A percentile compares a stretch with the other conserved stretches of the same genome.
Conservation (phyloP, 148 eudicot genomes). For the Vaccinium vitisidaea region DNA sequence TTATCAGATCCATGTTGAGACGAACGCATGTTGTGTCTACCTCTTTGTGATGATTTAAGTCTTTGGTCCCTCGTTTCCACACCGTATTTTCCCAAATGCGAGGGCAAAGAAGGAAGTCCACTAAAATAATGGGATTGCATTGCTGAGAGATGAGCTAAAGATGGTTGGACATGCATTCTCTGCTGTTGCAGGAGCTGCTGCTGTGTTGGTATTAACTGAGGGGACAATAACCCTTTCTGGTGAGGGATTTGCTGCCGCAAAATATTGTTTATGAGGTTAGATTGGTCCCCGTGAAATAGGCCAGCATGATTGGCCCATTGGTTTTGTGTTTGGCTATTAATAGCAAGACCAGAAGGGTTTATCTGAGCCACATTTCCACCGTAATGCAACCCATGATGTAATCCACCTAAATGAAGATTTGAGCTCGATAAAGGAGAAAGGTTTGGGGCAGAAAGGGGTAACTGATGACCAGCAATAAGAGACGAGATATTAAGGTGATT, state of each 20-base stretch:
- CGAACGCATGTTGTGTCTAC: conserved; percentile 55
- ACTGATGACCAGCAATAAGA: conserved; percentile 34
- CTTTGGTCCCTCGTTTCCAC: conserved; percentile 71
- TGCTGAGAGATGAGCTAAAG: conserved; percentile 49
- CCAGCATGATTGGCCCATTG: conserved; percentile 44
- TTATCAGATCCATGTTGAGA: conserved; percentile 59
- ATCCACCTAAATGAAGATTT: conserved; percentile 37
- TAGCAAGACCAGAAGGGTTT: conserved; percentile 37
- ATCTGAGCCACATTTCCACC: conserved; percentile 58
- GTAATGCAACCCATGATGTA: conserved; percentile 48
- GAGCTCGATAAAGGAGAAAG: conserved; percentile 49
- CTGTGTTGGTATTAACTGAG: conserved; percentile 44
- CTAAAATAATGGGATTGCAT: conserved; percentile 62
- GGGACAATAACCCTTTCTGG: conserved; percentile 55
- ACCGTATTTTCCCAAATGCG: conserved; percentile 61
- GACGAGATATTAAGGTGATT: conserved; percentile 39
- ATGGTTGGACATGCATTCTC: conserved; percentile 42
- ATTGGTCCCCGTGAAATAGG: conserved; percentile 53
- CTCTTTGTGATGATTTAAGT: conserved; percentile 46
- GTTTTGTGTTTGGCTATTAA: conserved; percentile 36
- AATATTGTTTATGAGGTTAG: conserved; percentile 49
- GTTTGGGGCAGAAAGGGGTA: conserved; percentile 45
- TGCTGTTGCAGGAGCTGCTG: conserved; percentile 51
- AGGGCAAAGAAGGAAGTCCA: conserved; percentile 50
- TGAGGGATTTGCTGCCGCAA: conserved; percentile 52